Percentiles rank a stretch among this genome's conserved stretches.
Conservation (phyloP, 768 basidiomycete genomes). For the Termitomyces sp. region DNA sequence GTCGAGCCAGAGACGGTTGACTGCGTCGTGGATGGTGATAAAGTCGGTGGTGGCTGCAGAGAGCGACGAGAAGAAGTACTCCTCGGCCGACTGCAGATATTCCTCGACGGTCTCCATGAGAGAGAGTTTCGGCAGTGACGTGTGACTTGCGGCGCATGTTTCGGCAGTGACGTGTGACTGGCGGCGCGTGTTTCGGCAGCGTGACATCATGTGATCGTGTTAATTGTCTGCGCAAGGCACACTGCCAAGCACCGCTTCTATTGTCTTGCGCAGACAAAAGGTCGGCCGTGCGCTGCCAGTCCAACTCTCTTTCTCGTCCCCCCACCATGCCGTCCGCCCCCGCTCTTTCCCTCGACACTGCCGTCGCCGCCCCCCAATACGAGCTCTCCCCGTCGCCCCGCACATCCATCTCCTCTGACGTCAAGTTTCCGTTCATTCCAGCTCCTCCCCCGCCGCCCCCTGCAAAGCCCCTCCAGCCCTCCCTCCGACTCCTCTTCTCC, state of each 20-base stretch:
- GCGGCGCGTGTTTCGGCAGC: not conserved
- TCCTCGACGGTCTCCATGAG: slow-evolving; percentile 48
- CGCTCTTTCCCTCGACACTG: slow-evolving; percentile 17
- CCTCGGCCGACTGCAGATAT: slow-evolving; percentile 62
- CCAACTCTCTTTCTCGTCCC: not conserved
- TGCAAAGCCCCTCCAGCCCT: slow-evolving; percentile 16
- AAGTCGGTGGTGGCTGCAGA: slow-evolving; percentile 54
- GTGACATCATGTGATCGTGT: slow-evolving; percentile 1
- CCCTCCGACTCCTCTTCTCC: slow-evolving; percentile 51
- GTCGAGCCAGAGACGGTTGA: slow-evolving; percentile 71
- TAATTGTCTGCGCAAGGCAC: slow-evolving; percentile 3
- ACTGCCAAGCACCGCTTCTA: not conserved
- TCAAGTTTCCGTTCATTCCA: slow-evolving; percentile 5
- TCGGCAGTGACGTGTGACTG: not conserved
- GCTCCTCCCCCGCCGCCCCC: not conserved
- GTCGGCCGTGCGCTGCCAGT: not conserved
- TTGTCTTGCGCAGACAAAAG: slow-evolving; percentile 5
- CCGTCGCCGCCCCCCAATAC: not conserved
- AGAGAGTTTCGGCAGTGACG: too few species aligned
- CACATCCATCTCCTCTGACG: slow-evolving; percentile 12
- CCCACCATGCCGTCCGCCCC: slow-evolving; percentile 23
- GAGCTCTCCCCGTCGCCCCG: slow-evolving; percentile 14
- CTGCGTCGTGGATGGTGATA: slow-evolving; percentile 57
- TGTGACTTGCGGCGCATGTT: too few species aligned
- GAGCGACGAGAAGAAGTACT: slow-evolving; percentile 51